Base-by-base conservation (phyloP, 1,139 yeast species). In the Taiozyma sp. region DNA sequence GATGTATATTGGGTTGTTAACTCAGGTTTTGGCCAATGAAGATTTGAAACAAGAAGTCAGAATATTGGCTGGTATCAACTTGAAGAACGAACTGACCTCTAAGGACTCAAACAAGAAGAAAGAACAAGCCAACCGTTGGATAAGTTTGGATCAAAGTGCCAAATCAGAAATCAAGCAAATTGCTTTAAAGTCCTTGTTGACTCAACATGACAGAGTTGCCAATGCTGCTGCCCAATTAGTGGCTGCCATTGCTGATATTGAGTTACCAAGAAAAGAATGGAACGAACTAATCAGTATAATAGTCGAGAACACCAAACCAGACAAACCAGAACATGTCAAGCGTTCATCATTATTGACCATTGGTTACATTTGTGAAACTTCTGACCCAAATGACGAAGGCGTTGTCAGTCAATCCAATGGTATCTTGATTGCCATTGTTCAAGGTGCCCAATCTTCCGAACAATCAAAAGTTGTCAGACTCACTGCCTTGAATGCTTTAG, bases 171-270 rank as follows among this genome's bases (percentile, higher is more conserved):
- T 93, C 64, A 91, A 89, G 71, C 75, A 76, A 46, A 73, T 79
- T 42, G 80, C 96, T 0, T 67, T 93, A 47, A 70, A 72, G 46
- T 81, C 93, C 2, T 79, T 93, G 52, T 68, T 83, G 51, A 76
- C 88, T 22, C 66, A 73, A n/a, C 84, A 85, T 62, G 85, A 82
- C 54, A 79, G 90, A 61, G 96, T 93, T 47, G 96, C 96, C 29
- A 81, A 84, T 53, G 80, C 96, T 24, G 85, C 95, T 32, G 97
- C 99, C 22, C 98, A 93, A 72, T 76, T 93, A 60, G 93, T 93
- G 53, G 96, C 98, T 30, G 96, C 98, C 10, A 88, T 93, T 61
- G 99, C 98, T 16, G 95, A 87, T 57, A 88, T 93, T 54, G 99
- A 93, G 68, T 76, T 93, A 57, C 98, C 98, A 45, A 74, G 85